Conservation (phyloP, 164 flowering plant genomes). For the Cinnamomum micranthum region DNA sequence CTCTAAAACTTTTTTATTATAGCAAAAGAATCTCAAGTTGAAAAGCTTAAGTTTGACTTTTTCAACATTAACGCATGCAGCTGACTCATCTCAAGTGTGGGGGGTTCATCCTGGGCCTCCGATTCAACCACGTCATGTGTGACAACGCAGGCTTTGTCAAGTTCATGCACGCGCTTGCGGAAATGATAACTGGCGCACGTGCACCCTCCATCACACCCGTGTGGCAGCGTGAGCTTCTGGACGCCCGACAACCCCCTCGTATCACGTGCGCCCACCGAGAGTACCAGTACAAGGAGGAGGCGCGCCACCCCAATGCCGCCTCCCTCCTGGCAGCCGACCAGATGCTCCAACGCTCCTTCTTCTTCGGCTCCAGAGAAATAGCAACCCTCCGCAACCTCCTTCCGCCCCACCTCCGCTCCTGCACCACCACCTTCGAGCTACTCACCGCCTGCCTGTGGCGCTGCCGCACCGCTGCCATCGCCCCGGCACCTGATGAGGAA, state of each 20-base stretch:
- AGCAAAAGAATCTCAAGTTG: no score
- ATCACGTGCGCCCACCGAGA: no score
- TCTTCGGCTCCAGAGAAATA: constrained; percentile 23
- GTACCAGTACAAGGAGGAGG: no score
- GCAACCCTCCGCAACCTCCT: constrained; percentile 13
- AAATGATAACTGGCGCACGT: constrained; percentile 21
- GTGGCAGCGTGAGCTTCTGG: constrained; percentile 25
- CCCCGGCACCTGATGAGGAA: constrained; percentile 18
- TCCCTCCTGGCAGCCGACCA: constrained; percentile 10
- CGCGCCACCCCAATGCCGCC: no score
- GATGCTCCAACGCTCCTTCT: constrained; percentile 23
- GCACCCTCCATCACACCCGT: constrained; percentile 28
- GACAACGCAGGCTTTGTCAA: no score
- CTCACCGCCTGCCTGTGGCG: constrained; percentile 34
- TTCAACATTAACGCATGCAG: no score
- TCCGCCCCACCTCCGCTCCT: constrained; percentile 3
- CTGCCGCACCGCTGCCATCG: constrained; percentile 31
- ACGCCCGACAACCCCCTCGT: no score
- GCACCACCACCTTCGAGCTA: constrained; percentile 25
- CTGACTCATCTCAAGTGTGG: no score
- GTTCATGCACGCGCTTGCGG: constrained; percentile 28
- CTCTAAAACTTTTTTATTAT: no score
- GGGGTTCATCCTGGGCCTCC: no score
- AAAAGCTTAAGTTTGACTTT: no score
- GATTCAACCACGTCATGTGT: no score